phyloP scores from a whole-genome alignment of 257 asterid genomes.

The Ilex asprella region DNA sequence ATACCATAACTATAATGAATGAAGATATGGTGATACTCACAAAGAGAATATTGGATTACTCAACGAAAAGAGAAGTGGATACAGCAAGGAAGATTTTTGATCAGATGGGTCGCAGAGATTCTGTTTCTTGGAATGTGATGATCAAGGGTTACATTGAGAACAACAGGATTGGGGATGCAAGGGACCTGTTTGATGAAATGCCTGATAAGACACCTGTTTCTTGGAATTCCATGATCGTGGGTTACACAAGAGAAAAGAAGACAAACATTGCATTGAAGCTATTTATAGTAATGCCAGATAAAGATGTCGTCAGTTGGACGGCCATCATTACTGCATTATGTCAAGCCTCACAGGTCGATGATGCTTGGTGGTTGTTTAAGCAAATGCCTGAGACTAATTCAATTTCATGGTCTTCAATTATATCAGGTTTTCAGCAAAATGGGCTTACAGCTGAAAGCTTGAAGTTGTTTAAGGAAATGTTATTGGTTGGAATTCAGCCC shows the following conservation, averaged over 20 bases:
- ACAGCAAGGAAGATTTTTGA: background rate
- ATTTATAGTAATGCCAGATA: background rate
- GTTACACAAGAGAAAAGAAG: background rate
- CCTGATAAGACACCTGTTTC: background rate
- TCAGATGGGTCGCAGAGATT: background rate
- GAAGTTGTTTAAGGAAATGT: background rate
- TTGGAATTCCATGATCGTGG: background rate
- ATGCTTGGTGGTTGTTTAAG: background rate
- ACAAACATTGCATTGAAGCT: background rate
- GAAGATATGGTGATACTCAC: background rate
- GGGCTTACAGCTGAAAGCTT: background rate
- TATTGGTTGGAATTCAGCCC: background rate
- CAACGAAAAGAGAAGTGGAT: background rate
- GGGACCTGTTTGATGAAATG: constrained; percentile 2
- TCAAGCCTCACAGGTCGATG: background rate
- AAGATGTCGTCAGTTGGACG: background rate
- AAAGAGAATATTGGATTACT: background rate
- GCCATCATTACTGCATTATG: background rate
- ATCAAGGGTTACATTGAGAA: background rate
- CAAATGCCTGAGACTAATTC: background rate
- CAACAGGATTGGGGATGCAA: background rate
- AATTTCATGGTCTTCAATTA: background rate
- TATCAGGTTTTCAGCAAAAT: background rate
- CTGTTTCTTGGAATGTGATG: background rate
- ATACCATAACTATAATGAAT: too few species aligned